Evolutionary conservation across 2,329 filamentous ascomycete species (phyloP).

Genomic region (Fusarium sp.): DNA sequence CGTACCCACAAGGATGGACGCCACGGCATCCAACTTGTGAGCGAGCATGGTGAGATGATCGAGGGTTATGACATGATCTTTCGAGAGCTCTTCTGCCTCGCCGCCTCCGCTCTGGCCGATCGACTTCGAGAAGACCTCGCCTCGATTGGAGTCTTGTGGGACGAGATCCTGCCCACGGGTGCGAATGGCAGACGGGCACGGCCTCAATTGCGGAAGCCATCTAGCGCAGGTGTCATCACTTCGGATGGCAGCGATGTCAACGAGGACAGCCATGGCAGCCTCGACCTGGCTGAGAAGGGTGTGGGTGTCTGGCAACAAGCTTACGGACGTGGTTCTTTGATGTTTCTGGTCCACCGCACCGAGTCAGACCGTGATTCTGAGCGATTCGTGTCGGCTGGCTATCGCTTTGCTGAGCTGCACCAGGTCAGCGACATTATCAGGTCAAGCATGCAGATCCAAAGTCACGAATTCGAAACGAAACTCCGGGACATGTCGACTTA

Average conservation of each 20-base stretch:
- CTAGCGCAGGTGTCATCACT: conserved; percentile 14
- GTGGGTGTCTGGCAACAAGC: conserved; percentile 45
- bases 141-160: conserved; percentile 77
- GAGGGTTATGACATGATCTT: conserved; percentile 81
- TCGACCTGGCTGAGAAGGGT: conserved; percentile 58
- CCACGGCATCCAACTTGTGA: conserved; percentile 58
- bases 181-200: conserved; percentile 43
- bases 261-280: conserved; percentile 41
- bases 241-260: conserved; percentile 17
- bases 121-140: conserved; percentile 73
- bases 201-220: conserved; percentile 30
- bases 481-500: conserved; percentile 75
- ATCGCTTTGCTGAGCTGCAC: conserved; percentile 78
- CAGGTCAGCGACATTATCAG: conserved; percentile 78
- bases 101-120: conserved; percentile 79
- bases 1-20: conserved; percentile 37
- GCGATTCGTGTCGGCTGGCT: conserved; percentile 77
- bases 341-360: conserved; percentile 80
- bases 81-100: conserved; percentile 85
- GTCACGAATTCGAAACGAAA: conserved; percentile 69
- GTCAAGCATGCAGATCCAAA: conserved; percentile 79
- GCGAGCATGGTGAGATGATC: conserved; percentile 68
- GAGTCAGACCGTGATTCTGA: conserved; percentile 68
- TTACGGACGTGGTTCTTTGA: conserved; percentile 79
- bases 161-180: conserved; percentile 79